phyloP scores from a whole-genome alignment of 148 eudicot species.

The Rhododendron vialii region DNA sequence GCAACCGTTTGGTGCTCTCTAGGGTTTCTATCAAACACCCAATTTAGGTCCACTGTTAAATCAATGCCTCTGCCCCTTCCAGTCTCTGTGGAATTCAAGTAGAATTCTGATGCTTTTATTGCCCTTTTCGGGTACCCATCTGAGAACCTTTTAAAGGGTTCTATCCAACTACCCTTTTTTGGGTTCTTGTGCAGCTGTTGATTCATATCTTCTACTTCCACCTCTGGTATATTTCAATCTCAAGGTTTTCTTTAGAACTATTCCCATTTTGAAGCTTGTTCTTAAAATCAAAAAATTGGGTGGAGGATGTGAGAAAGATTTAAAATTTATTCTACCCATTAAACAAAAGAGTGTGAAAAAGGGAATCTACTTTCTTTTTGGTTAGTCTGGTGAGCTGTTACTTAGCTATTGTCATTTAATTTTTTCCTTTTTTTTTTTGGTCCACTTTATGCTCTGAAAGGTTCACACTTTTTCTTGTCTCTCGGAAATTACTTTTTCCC shows the following conservation, averaged over 20 bases:
- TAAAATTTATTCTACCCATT: not conserved
- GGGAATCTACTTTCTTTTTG: slow-evolving; percentile 65
- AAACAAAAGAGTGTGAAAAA: slow-evolving; percentile 22
- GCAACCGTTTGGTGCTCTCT: slow-evolving; percentile 33
- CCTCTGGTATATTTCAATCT: slow-evolving; percentile 15
- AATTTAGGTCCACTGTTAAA: slow-evolving; percentile 14
- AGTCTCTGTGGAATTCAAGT: slow-evolving; percentile 14
- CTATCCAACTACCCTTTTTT: slow-evolving; percentile 15
- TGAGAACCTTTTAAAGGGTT: slow-evolving; percentile 30
- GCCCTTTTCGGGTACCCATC: slow-evolving; percentile 30
- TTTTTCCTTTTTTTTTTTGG: slow-evolving; percentile 35
- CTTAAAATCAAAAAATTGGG: slow-evolving; percentile 13
- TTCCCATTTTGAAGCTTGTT: slow-evolving; percentile 10
- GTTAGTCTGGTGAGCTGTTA: slow-evolving; percentile 70
- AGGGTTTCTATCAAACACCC: slow-evolving; percentile 22
- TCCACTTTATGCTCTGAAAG: slow-evolving; percentile 85
- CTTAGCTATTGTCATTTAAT: slow-evolving; percentile 38
- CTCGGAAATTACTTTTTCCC: slow-evolving; percentile 32
- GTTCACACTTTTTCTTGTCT: slow-evolving; percentile 69
- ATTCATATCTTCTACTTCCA: slow-evolving; percentile 26
- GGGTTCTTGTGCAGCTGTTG: slow-evolving; percentile 19
- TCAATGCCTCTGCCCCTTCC: slow-evolving; percentile 10
- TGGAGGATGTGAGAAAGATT: not conserved
- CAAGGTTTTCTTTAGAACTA: slow-evolving; percentile 8
- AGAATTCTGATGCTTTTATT: slow-evolving; percentile 39